These are phyloP conservation scores for Letharia lupina DNA, from an alignment of 495 filamentous ascomycete genomes.

Conservation along the genomic window DNA sequence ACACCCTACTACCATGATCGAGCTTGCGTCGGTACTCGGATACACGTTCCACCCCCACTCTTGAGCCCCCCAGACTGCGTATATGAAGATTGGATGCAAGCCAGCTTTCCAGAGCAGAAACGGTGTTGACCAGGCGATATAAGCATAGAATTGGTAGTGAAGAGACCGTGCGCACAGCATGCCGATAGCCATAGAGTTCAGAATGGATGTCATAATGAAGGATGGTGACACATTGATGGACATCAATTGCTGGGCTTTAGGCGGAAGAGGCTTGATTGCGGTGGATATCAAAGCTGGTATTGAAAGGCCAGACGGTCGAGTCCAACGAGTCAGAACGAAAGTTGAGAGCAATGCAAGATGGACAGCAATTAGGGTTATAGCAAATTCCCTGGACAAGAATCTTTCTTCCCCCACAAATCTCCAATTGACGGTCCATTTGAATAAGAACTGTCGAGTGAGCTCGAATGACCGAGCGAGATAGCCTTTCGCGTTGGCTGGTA, in stretches of 20 bases:
- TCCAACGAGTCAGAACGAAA: conserved; percentile 53
- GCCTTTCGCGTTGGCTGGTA: conserved; percentile 54
- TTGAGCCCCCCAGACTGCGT: conserved; percentile 68
- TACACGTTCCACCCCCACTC: conserved; percentile 97
- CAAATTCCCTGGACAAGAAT: conserved; percentile 72
- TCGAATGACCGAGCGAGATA: conserved; percentile 83
- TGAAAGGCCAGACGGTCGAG: conserved; percentile 39
- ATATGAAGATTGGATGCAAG: conserved; percentile 63
- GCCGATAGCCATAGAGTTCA: conserved; percentile 74
- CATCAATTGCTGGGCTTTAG: conserved; percentile 46
- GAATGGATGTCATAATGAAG: conserved; percentile 69
- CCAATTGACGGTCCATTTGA: conserved; percentile 99
- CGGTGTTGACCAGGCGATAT: conserved; percentile 84
- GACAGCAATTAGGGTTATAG: conserved; percentile 54
- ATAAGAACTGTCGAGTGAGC: conserved; percentile 78
- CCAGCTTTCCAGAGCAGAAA: conserved; percentile 82
- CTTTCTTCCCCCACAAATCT: conserved; percentile 74
- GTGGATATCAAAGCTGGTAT: conserved; percentile 33
- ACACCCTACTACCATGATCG: conserved; percentile 62
- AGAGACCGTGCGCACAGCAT: conserved; percentile 84
- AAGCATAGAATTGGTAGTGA: conserved; percentile 97
- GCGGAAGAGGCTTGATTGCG: conserved; percentile 37
- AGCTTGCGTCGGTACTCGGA: conserved; percentile 80
- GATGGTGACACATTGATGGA: conserved; percentile 54
- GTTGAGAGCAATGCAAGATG: conserved; percentile 57